These are phyloP conservation scores for Pelargonium nanum DNA, from an alignment of 345 rosid species.

Conservation along the genomic window DNA sequence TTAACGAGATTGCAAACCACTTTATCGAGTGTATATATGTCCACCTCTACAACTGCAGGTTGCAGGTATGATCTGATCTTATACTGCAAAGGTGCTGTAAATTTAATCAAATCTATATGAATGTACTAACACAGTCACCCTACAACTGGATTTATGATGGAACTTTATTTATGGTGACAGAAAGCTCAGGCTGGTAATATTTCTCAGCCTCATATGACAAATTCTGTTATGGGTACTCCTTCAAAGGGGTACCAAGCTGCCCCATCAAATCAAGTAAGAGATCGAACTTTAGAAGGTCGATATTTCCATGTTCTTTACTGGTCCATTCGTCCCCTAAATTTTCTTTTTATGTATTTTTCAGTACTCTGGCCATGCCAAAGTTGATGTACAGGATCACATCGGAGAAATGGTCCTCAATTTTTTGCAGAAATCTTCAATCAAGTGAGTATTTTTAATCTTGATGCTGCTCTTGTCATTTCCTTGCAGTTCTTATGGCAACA, in stretches of 20 bases:
- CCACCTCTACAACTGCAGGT: conserved; percentile 61
- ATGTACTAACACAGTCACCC: background rate
- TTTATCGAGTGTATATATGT: conserved; percentile 86
- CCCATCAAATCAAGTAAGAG: conserved; percentile 47
- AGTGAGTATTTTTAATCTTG: conserved; percentile 38
- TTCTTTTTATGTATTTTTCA: conserved; percentile 16
- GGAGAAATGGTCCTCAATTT: conserved; percentile 39
- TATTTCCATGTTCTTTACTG: conserved; percentile 1
- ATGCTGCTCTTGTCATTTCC: background rate
- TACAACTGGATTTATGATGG: background rate
- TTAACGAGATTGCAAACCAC: conserved; percentile 72
- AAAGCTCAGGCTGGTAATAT: conserved; percentile 32
- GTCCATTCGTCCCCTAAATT: conserved; percentile 1
- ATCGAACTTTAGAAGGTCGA: background rate
- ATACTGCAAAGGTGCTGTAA: conserved; percentile 10
- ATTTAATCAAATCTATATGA: background rate
- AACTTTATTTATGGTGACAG: conserved; percentile 7
- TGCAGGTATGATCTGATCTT: conserved; percentile 49
- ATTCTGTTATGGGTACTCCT: conserved; percentile 32
- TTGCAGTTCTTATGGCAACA: background rate
- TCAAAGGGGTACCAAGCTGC: conserved; percentile 35
- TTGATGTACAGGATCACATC: conserved; percentile 27
- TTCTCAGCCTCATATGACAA: conserved; percentile 47
- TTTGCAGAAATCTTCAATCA: conserved; percentile 47
- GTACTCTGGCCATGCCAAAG: conserved; percentile 31